Conservation (phyloP, 1,139 yeast genomes). For the Yamadazyma jaroonii region DNA sequence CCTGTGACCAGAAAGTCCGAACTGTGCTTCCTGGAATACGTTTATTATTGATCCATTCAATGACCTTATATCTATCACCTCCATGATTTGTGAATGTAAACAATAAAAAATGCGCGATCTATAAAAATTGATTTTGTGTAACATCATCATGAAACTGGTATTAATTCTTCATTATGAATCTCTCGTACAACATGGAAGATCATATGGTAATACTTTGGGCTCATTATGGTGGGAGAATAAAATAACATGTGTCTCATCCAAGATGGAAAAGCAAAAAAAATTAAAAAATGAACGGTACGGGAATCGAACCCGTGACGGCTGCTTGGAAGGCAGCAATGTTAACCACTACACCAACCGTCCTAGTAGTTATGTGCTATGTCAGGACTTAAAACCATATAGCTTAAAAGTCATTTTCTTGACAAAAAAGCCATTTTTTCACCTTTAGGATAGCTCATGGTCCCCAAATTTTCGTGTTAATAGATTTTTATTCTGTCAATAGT, state of each 20-base stretch:
- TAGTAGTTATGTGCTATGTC: not conserved
- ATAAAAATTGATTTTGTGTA: not conserved
- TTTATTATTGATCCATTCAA: constrained; percentile 48
- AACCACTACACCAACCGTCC: constrained; percentile 7
- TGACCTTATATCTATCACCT: constrained; percentile 1
- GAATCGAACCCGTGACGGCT: constrained; percentile 81
- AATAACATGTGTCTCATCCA: not conserved
- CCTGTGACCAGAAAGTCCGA: constrained; percentile 70
- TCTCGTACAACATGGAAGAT: too few relatives aligned
- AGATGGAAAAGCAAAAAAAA: constrained; percentile 5
- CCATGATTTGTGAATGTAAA: constrained; percentile 2
- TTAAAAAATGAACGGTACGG: constrained; percentile 66
- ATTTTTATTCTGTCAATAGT: too few relatives aligned
- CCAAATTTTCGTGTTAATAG: too few relatives aligned
- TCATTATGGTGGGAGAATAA: not conserved
- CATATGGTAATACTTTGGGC: too few relatives aligned
- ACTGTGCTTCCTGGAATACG: constrained; percentile 81
- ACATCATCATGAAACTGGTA: too few relatives aligned
- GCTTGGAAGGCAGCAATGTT: constrained; percentile 34
- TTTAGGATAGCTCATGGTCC: too few relatives aligned
- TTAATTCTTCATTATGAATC: too few relatives aligned
- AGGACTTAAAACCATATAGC: too few relatives aligned
- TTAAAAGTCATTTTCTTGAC: too few relatives aligned
- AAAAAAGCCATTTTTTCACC: too few relatives aligned
- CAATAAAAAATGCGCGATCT: constrained; percentile 5